Evolutionary conservation across 2,329 filamentous ascomycete genomes (phyloP).

Genomic region (Trichoderma cornu-damae): DNA sequence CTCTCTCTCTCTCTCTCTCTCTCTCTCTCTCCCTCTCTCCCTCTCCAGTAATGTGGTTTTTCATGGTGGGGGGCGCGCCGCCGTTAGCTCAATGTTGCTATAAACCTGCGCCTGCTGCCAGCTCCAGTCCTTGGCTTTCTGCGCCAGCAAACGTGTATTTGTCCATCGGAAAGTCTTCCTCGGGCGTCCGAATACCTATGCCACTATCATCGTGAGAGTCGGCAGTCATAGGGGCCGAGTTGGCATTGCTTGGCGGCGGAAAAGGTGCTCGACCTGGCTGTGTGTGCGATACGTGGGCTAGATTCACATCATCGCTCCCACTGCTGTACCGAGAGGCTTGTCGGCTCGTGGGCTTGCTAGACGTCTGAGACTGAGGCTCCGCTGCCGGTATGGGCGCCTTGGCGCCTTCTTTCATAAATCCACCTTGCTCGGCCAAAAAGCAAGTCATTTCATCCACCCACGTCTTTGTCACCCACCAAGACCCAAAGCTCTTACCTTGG

Average conservation of each 20-base stretch:
- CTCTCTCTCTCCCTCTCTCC: not conserved
- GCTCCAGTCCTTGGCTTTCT: slow-evolving; percentile 33
- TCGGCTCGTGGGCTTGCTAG: slow-evolving; percentile 34
- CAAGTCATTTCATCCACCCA: slow-evolving; percentile 93
- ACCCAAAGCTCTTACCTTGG: slow-evolving; percentile 75
- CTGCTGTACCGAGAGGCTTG: slow-evolving; percentile 40
- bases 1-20: not conserved
- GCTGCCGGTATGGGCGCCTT: slow-evolving; percentile 30
- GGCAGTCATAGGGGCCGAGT: slow-evolving; percentile 36
- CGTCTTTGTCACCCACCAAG: slow-evolving; percentile 93
- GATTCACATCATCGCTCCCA: slow-evolving; percentile 42
- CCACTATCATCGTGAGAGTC: slow-evolving; percentile 65
- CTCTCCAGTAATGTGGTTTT: not conserved
- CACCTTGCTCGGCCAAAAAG: slow-evolving; percentile 84
- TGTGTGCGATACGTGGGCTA: slow-evolving; percentile 42
- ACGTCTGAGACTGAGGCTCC: slow-evolving; percentile 31
- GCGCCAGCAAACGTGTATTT: slow-evolving; percentile 48
- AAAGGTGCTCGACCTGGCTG: slow-evolving; percentile 49
- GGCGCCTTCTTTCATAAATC: slow-evolving; percentile 65
- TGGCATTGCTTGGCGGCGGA: slow-evolving; percentile 39
- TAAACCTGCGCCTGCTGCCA: slow-evolving; percentile 21
- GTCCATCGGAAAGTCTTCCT: slow-evolving; percentile 58
- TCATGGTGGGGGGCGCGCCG: not conserved
- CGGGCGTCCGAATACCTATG: slow-evolving; percentile 64
- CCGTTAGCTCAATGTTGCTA: not conserved